Evolutionary conservation across 768 basidiomycete genomes (phyloP), one percentile per base, ranked within the genome.

Genomic region (Piloderma croceum): DNA sequence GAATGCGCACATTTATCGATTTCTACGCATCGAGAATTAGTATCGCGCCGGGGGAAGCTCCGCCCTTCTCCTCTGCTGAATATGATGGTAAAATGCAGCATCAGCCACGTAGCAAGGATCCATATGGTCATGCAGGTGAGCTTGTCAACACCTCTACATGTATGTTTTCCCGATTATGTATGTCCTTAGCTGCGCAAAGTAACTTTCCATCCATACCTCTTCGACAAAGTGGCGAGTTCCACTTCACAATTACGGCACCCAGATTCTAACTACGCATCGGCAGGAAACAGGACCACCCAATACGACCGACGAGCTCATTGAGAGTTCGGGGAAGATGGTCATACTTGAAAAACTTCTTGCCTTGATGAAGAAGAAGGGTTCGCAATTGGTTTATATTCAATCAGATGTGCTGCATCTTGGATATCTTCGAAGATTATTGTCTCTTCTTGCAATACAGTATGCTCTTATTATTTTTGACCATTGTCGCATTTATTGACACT

Each of bases 61-160:
- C n/a, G n/a, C n/a, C n/a, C n/a, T n/a, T n/a, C n/a, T n/a, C n/a
- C n/a, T n/a, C n/a, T n/a, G n/a, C n/a, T n/a, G n/a, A n/a, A n/a
- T n/a, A n/a, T n/a, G n/a, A n/a, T n/a, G n/a, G n/a, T n/a, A n/a
- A n/a, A n/a, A n/a, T n/a, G n/a, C n/a, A n/a, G n/a, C n/a, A n/a
- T n/a, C n/a, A n/a, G n/a, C n/a, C n/a, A n/a, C n/a, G n/a, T n/a
- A n/a, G n/a, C n/a, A n/a, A n/a, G n/a, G 37, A 90, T 97, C 82
- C 98, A 98, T 59, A 92, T 99, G 74, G 96, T 98, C 45, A 98
- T 98, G 96, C 96, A 99, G 73, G 77, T 89, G 15, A n/a, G 67
- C 41, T 17, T 51, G 40, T 34, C 7, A 31, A n/a, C 43, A n/a
- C 24, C 17, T 36, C 12, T 3, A 5, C 27, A 15, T 15, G 27